Percentiles rank a stretch among this genome's conserved stretches.
These are phyloP conservation scores for Torulaspora quercuum DNA, from an alignment of 805 yeast species.

Conservation along the genomic window DNA sequence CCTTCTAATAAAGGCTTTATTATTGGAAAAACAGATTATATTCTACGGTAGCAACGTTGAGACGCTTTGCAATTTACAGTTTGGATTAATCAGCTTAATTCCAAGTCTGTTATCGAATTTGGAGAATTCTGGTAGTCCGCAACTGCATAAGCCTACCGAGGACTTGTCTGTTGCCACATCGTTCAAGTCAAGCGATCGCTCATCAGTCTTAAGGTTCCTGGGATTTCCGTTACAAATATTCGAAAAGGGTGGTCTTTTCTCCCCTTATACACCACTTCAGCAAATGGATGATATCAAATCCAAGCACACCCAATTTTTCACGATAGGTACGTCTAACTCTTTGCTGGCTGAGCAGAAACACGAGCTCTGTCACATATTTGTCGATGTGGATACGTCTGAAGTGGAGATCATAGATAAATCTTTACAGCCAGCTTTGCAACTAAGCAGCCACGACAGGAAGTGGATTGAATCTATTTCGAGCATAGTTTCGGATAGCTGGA, in stretches of 20 bases:
- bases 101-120: conserved; percentile 75
- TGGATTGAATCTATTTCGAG: conserved; percentile 61
- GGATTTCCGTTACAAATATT: conserved; percentile 88
- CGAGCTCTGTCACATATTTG: conserved; percentile 63
- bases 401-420: conserved; percentile 46
- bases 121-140: conserved; percentile 77
- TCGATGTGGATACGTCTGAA: conserved; percentile 56
- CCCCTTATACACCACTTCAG: conserved; percentile 92
- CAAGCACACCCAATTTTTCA: conserved; percentile 55
- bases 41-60: conserved; percentile 81
- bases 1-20: conserved; percentile 67
- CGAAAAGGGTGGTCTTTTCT: conserved; percentile 81
- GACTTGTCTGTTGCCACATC: conserved; percentile 58
- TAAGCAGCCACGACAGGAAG: conserved; percentile 62
- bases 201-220: conserved; percentile 70
- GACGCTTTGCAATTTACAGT: conserved; percentile 74
- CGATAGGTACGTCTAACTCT: conserved; percentile 87
- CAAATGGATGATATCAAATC: conserved; percentile 72
- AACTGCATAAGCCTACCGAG: conserved; percentile 51
- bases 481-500: conserved; percentile 48
- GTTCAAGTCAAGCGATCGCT: conserved; percentile 71
- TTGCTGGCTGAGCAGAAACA: conserved; percentile 63
- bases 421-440: conserved; percentile 44
- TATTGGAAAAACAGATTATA: conserved; percentile 70
- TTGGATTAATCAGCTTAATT: conserved; percentile 74